A percentile compares a stretch with the other conserved stretches of the same genome.
Evolutionary conservation across 176 grass and related monocot species (phyloP).

Genomic region (Oryza longistaminata): DNA sequence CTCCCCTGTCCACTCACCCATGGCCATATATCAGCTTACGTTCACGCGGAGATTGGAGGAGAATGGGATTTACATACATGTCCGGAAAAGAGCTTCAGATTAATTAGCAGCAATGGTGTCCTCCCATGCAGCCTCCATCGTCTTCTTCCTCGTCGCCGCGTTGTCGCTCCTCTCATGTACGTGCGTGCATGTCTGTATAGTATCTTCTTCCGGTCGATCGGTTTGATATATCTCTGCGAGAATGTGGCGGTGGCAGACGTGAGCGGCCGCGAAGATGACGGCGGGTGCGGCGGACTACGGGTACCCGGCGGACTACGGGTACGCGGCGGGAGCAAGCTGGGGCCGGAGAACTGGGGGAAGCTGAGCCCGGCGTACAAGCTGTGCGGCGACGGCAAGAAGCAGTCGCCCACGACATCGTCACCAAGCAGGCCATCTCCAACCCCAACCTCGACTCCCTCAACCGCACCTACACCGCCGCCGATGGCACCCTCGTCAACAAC

Average conservation of each 20-base stretch:
- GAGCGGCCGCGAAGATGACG: not conserved
- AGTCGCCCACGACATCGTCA: conserved; percentile 63
- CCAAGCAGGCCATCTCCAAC: conserved; percentile 1
- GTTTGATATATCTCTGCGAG: too few relatives aligned
- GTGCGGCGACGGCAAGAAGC: conserved; percentile 41
- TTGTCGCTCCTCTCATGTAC: not conserved
- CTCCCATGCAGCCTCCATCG: not conserved
- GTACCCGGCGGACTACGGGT: not conserved
- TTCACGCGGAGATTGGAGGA: not conserved
- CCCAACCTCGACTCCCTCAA: conserved; percentile 17
- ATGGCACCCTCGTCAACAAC: conserved; percentile 55
- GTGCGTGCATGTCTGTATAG: not conserved
- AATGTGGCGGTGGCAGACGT: not conserved
- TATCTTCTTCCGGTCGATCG: too few relatives aligned
- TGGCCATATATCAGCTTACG: not conserved
- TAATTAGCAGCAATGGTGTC: not conserved
- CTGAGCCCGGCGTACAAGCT: conserved; percentile 45
- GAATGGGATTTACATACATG: not conserved
- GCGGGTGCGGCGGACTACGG: not conserved
- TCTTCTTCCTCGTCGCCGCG: not conserved
- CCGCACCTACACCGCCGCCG: conserved; percentile 44
- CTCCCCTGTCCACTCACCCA: conserved; percentile 4
- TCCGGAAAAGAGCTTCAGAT: not conserved
- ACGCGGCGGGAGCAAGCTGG: not conserved
- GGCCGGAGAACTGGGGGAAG: conserved; percentile 58